Conservation (phyloP, 202 grass and related monocot genomes). For the Bolboschoenoplectus hybrid region DNA sequence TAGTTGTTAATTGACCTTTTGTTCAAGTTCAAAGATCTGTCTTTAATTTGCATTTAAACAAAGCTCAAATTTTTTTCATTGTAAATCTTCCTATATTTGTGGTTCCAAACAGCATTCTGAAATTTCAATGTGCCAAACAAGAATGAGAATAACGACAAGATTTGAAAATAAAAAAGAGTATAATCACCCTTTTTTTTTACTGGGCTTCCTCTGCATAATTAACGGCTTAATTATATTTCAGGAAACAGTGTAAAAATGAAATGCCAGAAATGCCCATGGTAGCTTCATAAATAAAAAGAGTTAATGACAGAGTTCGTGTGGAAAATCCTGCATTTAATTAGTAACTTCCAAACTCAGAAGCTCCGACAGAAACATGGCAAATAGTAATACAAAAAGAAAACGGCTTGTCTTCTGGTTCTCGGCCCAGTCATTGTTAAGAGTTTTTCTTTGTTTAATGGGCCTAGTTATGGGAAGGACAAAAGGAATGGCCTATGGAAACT, state of each 20-base stretch:
- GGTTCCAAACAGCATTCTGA: background rate
- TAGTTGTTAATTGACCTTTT: background rate
- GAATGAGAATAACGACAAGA: background rate
- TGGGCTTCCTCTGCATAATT: background rate
- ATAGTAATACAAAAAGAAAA: background rate
- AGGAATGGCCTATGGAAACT: background rate
- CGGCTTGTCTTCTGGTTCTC: background rate
- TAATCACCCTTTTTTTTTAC: background rate
- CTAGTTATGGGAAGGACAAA: background rate
- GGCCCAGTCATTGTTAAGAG: background rate
- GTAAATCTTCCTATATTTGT: conserved; percentile 1
- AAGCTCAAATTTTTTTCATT: background rate
- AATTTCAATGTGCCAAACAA: background rate
- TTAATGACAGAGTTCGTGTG: no score
- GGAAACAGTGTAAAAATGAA: background rate
- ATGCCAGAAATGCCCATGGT: background rate
- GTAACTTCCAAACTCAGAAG: no score
- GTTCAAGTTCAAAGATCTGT: background rate
- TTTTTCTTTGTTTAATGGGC: background rate
- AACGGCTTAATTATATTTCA: no score
- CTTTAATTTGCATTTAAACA: background rate
- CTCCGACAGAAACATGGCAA: background rate
- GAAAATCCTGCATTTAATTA: no score
- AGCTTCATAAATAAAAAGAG: no score
- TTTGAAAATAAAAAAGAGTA: background rate